Base-by-base conservation (phyloP, 1,284 basidiomycete genomes). In the Wallemia ichthyophaga region DNA sequence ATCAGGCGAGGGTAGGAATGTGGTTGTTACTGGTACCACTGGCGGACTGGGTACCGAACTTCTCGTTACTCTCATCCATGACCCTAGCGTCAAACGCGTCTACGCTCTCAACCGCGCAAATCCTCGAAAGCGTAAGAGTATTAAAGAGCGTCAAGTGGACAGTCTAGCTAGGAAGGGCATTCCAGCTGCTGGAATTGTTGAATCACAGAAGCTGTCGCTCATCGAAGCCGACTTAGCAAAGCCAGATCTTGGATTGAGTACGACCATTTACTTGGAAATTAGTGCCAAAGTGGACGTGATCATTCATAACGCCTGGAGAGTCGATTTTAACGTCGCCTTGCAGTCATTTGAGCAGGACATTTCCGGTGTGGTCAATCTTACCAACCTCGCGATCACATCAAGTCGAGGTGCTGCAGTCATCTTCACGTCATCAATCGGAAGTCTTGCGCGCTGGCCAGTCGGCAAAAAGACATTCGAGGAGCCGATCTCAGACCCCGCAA, bases 281-380 rank as follows among this genome's bases (percentile, higher is more conserved):
- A 23, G 26, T n/a, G 57, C 58, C 25, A 27, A 21, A n/a, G 59
- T 67, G 21, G 65, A 63, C 13, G 60, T 62, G 28, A 65, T 69
- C 58, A 64, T 68, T 25, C 67, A 68, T 61, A 65, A 65, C 56
- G 68, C 68, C 1, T 69, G 68, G 67, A 62, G 62, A 33, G 57
- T 69, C 11, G 65, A 68, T 60, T 69, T 69, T 61, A 66, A 67
- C 32, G 65, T 66, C 31, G 58, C 63, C 23, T 62, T 69, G 0
- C 59, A 63, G 1, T 64, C 64, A 7, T 69, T 69, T 59, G 66
- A 68, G 59, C 61, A 59, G 1, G 62, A 66, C 53, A 58, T 69
- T 59, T 60, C 19, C 7, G 55, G 55, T 24, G 25, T 56, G 9
- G 27, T 26, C 2, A 56, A 56, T 56, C n/a, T 56, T 2, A 23